phyloP scores from a whole-genome alignment of 129 eudicot genomes.

The Dittrichia graveolens region DNA sequence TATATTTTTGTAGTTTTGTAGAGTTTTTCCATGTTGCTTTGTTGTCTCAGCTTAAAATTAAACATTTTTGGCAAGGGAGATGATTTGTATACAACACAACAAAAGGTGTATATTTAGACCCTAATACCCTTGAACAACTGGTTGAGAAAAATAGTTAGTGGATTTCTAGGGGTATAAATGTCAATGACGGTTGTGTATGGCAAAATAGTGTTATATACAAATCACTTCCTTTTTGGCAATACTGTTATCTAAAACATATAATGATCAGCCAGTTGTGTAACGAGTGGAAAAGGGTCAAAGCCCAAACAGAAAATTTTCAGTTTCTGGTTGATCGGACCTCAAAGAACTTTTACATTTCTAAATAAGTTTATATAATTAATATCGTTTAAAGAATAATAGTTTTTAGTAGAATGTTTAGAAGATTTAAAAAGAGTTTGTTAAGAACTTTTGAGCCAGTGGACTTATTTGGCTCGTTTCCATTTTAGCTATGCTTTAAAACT shows the following conservation, averaged over 20 bases:
- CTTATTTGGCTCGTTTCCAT: background rate
- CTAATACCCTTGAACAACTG: too few species aligned
- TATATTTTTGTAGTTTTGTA: background rate
- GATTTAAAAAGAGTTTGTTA: background rate
- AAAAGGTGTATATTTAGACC: too few species aligned
- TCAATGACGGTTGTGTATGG: too few species aligned
- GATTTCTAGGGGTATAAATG: too few species aligned
- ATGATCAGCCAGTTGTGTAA: background rate
- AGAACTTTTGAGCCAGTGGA: too few species aligned
- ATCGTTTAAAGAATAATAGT: background rate
- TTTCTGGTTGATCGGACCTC: background rate
- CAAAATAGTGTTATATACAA: too few species aligned
- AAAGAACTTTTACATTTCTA: background rate
- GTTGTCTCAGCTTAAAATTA: background rate
- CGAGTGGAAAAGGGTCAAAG: background rate
- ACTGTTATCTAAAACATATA: constrained; percentile 3
- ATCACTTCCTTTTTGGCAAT: too few species aligned
- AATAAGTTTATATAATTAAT: background rate
- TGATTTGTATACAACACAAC: too few species aligned
- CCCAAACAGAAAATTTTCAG: background rate
- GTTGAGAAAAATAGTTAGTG: too few species aligned
- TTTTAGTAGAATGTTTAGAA: too few species aligned
- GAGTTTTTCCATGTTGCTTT: constrained; percentile 13
- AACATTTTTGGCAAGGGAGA: too few species aligned
- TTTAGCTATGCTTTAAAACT: background rate